A percentile compares a stretch with the other conserved stretches of the same genome.
Conservation (phyloP, 2,329 filamentous ascomycete genomes). For the Colletotrichum viniferum region DNA sequence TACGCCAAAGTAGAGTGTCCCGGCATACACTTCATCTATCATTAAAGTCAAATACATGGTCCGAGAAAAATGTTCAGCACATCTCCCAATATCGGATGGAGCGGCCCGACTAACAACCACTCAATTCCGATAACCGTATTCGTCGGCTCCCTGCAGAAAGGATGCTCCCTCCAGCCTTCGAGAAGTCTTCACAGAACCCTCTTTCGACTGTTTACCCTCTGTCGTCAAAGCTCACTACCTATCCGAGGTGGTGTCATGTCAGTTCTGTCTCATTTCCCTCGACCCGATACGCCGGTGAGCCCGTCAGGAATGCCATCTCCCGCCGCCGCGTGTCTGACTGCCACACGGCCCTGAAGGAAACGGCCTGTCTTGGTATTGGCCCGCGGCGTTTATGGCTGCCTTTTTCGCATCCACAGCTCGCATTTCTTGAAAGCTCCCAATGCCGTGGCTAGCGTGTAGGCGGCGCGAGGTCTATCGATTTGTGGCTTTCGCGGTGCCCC, state of each 20-base stretch:
- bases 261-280: constrained; percentile 2
- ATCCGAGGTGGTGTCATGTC: constrained; percentile 6
- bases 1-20: background rate
- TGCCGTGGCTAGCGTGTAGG: background rate
- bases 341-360: background rate
- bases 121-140: background rate
- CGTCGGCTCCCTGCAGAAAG: background rate
- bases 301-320: background rate
- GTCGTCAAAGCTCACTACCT: background rate
- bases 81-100: background rate
- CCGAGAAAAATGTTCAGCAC: background rate
- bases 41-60: background rate
- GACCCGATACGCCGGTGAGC: background rate
- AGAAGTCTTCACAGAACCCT: background rate
- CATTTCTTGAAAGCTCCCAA: background rate
- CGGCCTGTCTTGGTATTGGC: background rate
- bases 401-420: background rate
- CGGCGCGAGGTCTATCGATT: constrained; percentile 5
- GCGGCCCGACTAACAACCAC: background rate
- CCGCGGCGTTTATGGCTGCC: background rate
- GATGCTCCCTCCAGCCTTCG: constrained; percentile 6
- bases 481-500: constrained; percentile 5
- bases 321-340: background rate
- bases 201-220: background rate
- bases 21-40: constrained; percentile 2